phyloP scores from a whole-genome alignment of 495 filamentous ascomycete species.

The Thozetella sp. region DNA sequence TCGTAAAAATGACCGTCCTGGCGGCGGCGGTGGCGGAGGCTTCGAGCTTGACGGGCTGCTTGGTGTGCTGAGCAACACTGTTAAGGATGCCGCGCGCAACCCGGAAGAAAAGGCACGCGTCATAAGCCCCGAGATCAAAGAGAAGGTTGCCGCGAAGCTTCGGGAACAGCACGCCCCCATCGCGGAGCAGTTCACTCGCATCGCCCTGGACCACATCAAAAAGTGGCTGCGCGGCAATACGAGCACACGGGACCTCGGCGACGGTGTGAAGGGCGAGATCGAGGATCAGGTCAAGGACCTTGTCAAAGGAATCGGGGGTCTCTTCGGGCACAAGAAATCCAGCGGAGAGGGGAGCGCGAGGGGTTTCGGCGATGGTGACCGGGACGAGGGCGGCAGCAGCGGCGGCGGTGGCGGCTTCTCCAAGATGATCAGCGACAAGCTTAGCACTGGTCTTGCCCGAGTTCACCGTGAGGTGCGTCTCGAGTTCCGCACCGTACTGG shows the following conservation, averaged over 20 bases:
- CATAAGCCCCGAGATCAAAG: constrained; percentile 35
- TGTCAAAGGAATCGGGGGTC: constrained; percentile 29
- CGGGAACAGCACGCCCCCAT: constrained; percentile 26
- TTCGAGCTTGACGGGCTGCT: constrained; percentile 32
- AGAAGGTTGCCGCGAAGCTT: constrained; percentile 25
- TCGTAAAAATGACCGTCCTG: no score
- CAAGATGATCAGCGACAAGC: constrained; percentile 35
- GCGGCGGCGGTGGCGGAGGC: constrained; percentile 10
- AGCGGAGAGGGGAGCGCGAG: constrained; percentile 14
- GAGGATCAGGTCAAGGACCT: constrained; percentile 36
- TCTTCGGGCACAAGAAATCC: constrained; percentile 27
- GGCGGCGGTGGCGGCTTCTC: constrained; percentile 24
- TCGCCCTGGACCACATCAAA: constrained; percentile 34
- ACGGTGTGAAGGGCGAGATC: constrained; percentile 32
- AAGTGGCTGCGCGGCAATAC: constrained; percentile 34
- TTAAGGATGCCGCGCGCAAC: constrained; percentile 30
- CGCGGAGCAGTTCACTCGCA: constrained; percentile 33
- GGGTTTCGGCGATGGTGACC: constrained; percentile 16
- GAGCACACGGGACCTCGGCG: constrained; percentile 29
- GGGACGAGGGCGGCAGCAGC: constrained; percentile 10
- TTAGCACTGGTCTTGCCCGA: constrained; percentile 28
- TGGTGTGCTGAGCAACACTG: constrained; percentile 28
- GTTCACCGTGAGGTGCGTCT: constrained; percentile 34
- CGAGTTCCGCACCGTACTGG: constrained; percentile 34
- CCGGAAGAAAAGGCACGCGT: constrained; percentile 33